Conservation (phyloP, 192 early-diverging fungal species). For the Backusella luteola region DNA sequence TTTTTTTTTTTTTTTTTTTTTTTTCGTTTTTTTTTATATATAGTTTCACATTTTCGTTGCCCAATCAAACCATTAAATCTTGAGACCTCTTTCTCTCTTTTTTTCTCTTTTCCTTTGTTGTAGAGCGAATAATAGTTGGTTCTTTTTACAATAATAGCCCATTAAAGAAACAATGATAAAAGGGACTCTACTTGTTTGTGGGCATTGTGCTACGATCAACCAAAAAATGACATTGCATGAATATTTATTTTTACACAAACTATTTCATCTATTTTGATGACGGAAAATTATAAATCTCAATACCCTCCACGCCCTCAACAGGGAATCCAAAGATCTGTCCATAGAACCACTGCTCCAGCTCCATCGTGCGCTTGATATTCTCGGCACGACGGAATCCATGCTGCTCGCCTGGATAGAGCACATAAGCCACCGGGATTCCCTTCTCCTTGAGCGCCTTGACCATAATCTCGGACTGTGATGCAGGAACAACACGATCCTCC, state of each 20-base stretch:
- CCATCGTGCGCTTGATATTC: slow-evolving; percentile 61
- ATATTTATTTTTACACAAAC: not conserved
- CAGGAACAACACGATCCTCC: slow-evolving; percentile 76
- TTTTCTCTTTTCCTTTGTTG: too few species aligned
- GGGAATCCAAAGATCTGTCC: slow-evolving; percentile 64
- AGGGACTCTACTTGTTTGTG: too few species aligned
- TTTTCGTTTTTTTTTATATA: not conserved
- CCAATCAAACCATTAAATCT: too few species aligned
- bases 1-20: not conserved
- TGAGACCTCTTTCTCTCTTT: too few species aligned
- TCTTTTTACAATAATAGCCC: too few species aligned
- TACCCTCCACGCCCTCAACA: slow-evolving; percentile 42
- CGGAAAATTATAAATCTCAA: slow-evolving; percentile 31
- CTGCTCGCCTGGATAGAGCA: slow-evolving; percentile 64
- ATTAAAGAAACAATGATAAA: too few species aligned
- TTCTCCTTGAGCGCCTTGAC: slow-evolving; percentile 63
- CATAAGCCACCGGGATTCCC: slow-evolving; percentile 56
- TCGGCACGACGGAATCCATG: slow-evolving; percentile 68
- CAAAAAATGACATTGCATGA: not conserved
- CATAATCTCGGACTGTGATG: slow-evolving; percentile 73
- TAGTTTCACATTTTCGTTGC: too few species aligned
- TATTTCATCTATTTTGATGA: not conserved
- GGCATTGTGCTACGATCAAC: too few species aligned
- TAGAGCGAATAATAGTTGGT: too few species aligned
- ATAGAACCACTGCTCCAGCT: slow-evolving; percentile 71